A percentile compares a stretch with the other conserved stretches of the same genome.
phyloP scores from a whole-genome alignment of 768 basidiomycete genomes.

The Psilocybe sp. region DNA sequence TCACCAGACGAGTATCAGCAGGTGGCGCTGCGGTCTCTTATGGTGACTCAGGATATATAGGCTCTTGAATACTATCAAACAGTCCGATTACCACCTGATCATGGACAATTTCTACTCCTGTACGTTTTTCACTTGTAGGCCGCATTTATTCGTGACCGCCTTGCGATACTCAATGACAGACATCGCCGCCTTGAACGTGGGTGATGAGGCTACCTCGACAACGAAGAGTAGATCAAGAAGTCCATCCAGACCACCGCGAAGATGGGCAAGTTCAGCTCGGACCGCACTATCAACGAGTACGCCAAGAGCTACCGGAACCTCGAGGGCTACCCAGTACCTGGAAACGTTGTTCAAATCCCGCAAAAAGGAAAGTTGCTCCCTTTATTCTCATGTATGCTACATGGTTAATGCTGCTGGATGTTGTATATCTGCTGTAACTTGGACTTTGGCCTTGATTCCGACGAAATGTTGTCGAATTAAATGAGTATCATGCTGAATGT shows the following conservation, averaged over 20 bases:
- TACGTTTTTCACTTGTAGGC: slow-evolving; percentile 30
- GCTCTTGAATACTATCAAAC: slow-evolving; percentile 71
- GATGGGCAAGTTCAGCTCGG: slow-evolving; percentile 98
- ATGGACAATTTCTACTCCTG: slow-evolving; percentile 95
- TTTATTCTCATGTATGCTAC: too few species aligned
- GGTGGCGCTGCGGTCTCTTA: too few species aligned
- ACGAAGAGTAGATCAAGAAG: slow-evolving; percentile 89
- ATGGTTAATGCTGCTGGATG: too few species aligned
- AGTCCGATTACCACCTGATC: slow-evolving; percentile 76
- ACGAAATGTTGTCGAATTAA: too few species aligned
- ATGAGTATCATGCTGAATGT: too few species aligned
- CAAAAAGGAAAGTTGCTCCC: too few species aligned
- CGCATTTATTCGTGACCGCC: neutral
- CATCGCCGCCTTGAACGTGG: slow-evolving; percentile 78
- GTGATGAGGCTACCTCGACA: slow-evolving; percentile 90
- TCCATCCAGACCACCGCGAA: slow-evolving; percentile 81
- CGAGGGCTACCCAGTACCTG: slow-evolving; percentile 38
- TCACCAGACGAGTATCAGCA: too few species aligned
- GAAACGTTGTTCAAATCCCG: neutral
- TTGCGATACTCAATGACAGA: slow-evolving; percentile 54
- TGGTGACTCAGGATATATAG: too few species aligned
- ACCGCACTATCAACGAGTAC: slow-evolving; percentile 89
- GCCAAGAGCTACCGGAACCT: slow-evolving; percentile 86
- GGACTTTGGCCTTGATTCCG: too few species aligned
- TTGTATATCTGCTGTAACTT: too few species aligned